Base-by-base conservation (phyloP, 2,329 filamentous ascomycete genomes). In the Aspergillus pseudoviridinutans region DNA sequence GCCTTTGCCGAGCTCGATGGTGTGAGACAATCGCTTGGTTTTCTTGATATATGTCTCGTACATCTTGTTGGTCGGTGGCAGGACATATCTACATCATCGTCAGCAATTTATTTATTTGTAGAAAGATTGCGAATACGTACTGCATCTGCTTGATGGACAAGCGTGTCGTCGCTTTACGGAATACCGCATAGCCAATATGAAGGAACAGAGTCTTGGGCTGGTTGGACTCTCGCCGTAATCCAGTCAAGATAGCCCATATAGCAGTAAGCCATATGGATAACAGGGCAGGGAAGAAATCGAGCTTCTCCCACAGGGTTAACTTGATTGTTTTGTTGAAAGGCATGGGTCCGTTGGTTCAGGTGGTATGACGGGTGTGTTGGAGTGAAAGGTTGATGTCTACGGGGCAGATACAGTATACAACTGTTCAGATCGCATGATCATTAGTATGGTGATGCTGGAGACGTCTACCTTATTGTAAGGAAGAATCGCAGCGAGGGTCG, bases 161-260 rank as follows among this genome's bases (percentile, higher is more conserved):
- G 3, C 71, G 68, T 20, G 58, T 42, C 0, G 69, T 73, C 2
- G 64, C 58, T 56, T 72, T 71, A 54, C 72, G 69, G 41, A 72
- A 65, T 7, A 70, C 57, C 1, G 72, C 69, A 64, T 74, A 74
- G 28, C 70, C 71, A 32, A 74, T 58, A 60, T 74, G 72, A 49
- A 74, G 58, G 47, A 69, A 59, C 53, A 70, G 58, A 3, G 67
- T 65, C 22, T 66, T 66, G 22, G 72, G 71, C 58, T 72, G 61
- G 27, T 64, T 59, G 14, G 68, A 60, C 12, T 64, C 64, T 17
- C 69, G 70, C 59, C 64, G 65, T 20, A 70, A 50, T 6, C 69
- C 64, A 0, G 68, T 71, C 28, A 72, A 42, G 4, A 71, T 53
- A 4, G 70, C 66, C 61, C 67, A 72, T 50, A 69, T 58, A 22